These are phyloP conservation scores for Biscogniauxia marginata DNA, from an alignment of 2,329 filamentous ascomycete genomes.

Conservation along the genomic window DNA sequence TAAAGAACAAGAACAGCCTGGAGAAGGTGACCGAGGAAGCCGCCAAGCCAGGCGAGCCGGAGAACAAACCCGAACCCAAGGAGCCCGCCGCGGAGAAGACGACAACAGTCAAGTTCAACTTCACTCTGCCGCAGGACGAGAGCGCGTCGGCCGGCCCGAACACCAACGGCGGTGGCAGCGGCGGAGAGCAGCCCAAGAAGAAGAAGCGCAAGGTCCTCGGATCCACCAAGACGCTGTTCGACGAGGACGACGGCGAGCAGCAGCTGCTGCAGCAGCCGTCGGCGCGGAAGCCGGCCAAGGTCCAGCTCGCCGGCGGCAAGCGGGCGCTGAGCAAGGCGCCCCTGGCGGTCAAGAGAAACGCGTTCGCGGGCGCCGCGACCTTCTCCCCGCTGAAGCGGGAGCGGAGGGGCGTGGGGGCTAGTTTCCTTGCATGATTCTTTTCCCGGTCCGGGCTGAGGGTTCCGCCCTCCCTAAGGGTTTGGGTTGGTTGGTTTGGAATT, in stretches of 20 bases:
- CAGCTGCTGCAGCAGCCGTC: too few relatives aligned
- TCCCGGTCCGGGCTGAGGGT: constrained; percentile 6
- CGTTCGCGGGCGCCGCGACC: constrained; percentile 47
- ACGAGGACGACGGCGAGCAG: constrained; percentile 62
- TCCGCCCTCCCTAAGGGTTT: background rate
- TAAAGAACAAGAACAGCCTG: constrained; percentile 35
- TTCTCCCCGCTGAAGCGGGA: constrained; percentile 76
- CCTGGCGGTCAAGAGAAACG: constrained; percentile 42
- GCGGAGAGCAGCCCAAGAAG: constrained; percentile 50
- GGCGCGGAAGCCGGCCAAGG: constrained; percentile 29
- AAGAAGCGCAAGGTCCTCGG: constrained; percentile 75
- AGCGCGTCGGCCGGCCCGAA: constrained; percentile 21
- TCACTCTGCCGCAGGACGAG: constrained; percentile 27
- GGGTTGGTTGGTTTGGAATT: background rate
- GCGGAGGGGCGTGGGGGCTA: constrained; percentile 59
- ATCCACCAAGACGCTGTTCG: constrained; percentile 66
- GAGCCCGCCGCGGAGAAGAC: constrained; percentile 26
- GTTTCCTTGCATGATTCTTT: constrained; percentile 50
- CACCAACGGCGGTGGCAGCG: too few relatives aligned
- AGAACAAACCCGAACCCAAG: constrained; percentile 14
- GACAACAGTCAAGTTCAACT: constrained; percentile 33
- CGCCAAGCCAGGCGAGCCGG: constrained; percentile 28
- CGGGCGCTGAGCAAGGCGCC: constrained; percentile 34
- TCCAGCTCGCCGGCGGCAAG: constrained; percentile 23
- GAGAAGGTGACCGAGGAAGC: constrained; percentile 31